These are phyloP conservation scores for Backusella psychrophila DNA, from an alignment of 192 early-diverging fungal species.

Conservation along the genomic window DNA sequence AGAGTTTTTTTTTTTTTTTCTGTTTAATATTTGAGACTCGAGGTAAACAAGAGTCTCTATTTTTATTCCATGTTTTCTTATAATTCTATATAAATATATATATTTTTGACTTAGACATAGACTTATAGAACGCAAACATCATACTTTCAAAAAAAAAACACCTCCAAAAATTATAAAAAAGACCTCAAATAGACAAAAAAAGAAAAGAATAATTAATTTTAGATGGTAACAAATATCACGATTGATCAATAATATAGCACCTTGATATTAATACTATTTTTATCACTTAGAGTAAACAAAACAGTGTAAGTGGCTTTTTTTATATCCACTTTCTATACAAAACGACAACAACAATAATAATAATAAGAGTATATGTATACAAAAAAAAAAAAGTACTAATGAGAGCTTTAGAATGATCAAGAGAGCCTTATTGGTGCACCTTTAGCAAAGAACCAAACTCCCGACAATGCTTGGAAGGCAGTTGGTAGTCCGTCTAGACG, in stretches of 20 bases:
- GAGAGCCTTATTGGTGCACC: constrained; percentile 1
- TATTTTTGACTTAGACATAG: neutral
- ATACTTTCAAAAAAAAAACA: neutral
- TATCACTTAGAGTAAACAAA: neutral
- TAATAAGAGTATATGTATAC: too few relatives aligned
- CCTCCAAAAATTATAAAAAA: neutral
- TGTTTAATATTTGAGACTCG: neutral
- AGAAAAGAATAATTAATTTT: neutral
- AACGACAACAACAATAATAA: too few relatives aligned
- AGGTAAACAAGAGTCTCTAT: neutral
- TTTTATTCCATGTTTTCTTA: too few relatives aligned
- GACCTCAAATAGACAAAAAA: neutral
- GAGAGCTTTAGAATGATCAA: neutral
- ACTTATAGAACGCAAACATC: neutral
- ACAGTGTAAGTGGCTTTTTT: neutral
- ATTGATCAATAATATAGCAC: neutral
- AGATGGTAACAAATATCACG: neutral
- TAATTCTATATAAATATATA: neutral
- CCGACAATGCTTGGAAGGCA: constrained; percentile 30
- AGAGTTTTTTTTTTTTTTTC: neutral
- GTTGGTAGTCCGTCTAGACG: constrained; percentile 35
- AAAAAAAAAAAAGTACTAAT: neutral
- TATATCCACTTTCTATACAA: neutral
- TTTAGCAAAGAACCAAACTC: constrained; percentile 9
- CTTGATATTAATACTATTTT: neutral